Evolutionary conservation across 108 stramenopile genomes (phyloP).

Genomic region (Fistulifera pelliculosa): DNA sequence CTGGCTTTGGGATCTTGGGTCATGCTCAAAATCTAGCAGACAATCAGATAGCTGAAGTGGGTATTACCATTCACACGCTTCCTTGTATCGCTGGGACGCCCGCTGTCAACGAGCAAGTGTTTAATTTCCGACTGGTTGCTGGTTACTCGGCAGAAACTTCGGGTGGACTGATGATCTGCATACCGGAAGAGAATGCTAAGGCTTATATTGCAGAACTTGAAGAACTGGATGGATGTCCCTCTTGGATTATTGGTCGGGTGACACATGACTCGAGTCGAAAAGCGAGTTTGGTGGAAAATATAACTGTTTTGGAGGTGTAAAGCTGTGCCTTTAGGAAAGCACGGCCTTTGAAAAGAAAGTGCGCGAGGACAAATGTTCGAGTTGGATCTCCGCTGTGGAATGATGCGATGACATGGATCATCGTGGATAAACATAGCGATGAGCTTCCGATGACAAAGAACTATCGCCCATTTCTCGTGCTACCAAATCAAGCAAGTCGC

Average conservation of each 20-base stretch:
- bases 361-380: too few species aligned
- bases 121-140: slow-evolving; percentile 57
- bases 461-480: too few species aligned
- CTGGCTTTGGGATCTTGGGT: slow-evolving; percentile 79
- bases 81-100: slow-evolving; percentile 56
- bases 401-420: too few species aligned
- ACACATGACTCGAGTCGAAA: slow-evolving; percentile 39
- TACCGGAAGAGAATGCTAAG: slow-evolving; percentile 52
- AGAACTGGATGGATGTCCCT: slow-evolving; percentile 49
- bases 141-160: slow-evolving; percentile 83
- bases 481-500: too few species aligned
- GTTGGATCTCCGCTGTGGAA: too few species aligned
- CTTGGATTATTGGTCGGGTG: slow-evolving; percentile 78
- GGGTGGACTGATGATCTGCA: slow-evolving; percentile 70
- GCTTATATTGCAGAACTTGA: slow-evolving; percentile 49
- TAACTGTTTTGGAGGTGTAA: slow-evolving; percentile 49
- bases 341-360: too few species aligned
- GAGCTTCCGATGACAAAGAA: too few species aligned
- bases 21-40: slow-evolving; percentile 82
- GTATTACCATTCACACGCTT: slow-evolving; percentile 67
- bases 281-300: slow-evolving; percentile 47
- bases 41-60: slow-evolving; percentile 55
- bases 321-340: too few species aligned
- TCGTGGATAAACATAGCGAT: too few species aligned
- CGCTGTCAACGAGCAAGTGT: slow-evolving; percentile 49